phyloP scores from a whole-genome alignment of 2,329 filamentous ascomycete genomes.

The Ophiognomonia clavigignenti-juglandacearum region DNA sequence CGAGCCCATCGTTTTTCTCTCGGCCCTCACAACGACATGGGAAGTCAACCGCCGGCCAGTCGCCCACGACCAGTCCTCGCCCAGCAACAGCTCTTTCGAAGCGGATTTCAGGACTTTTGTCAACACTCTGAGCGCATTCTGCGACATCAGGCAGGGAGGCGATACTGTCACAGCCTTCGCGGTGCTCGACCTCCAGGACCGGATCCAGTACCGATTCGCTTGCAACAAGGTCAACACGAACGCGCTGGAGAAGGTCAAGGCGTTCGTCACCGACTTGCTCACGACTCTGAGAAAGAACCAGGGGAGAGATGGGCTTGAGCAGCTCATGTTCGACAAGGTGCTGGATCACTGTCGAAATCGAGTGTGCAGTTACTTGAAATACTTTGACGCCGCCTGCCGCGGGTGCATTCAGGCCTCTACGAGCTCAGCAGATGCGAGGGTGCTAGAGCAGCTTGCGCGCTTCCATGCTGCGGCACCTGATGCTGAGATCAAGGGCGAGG shows the following conservation, averaged over 20 bases:
- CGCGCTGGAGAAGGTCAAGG: not conserved
- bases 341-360: not conserved
- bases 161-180: constrained; percentile 11
- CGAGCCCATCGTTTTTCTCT: not conserved
- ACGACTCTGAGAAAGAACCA: not conserved
- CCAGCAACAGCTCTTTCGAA: not conserved
- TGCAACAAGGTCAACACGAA: constrained; percentile 3
- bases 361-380: not conserved
- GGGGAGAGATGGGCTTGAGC: not conserved
- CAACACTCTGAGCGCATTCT: constrained; percentile 14
- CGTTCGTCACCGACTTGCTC: constrained; percentile 4
- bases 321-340: not conserved
- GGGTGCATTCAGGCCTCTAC: not conserved
- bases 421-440: too few species aligned
- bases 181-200: constrained; percentile 1
- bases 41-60: not conserved
- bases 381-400: not conserved
- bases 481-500: too few species aligned
- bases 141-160: constrained; percentile 8
- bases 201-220: constrained; percentile 9
- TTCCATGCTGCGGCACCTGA: too few species aligned
- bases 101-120: constrained; percentile 4
- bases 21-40: not conserved
- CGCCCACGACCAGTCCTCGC: not conserved
- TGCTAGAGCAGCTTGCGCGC: too few species aligned